Base-by-base conservation (phyloP, 225 moss, liverwort and hornwort genomes). In the Antitrichia curtipendula region DNA sequence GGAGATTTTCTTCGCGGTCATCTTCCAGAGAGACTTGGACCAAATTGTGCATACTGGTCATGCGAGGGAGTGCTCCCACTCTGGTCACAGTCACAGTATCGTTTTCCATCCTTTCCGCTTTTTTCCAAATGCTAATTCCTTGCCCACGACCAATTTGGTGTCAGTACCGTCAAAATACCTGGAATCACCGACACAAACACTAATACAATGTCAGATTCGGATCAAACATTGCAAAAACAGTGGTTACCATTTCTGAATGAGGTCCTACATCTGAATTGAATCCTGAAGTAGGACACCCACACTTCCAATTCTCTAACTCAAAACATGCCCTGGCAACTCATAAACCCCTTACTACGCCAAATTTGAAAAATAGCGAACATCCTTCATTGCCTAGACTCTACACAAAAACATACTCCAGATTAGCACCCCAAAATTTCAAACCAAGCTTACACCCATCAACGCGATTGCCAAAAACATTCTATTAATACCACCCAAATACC, bases 31-130 rank as follows among this genome's bases (percentile, higher is more conserved):
- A 86, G 34, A 45, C 87, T 85, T 93, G 83, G 16, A 95, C 91
- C 64, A 75, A 89, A 47, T 91, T 84, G 79, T 91, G 92, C 95
- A 96, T 90, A 79, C 94, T 96, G 14, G 89, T 91, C 5, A 92
- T 81, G 74, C 92, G 92, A 36, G 78, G 0, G 25, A 93, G 88
- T 16, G 72, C 77, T 40, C 78, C 77, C 61, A 54, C 69, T 75
- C 80, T 88, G 38, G 57, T 38, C 25, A 5, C 58, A n/a, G 49
- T 31, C 23, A 2, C 40, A 41, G 31, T 38, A 3, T 28, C 57
- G 36, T 28, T 86, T 34, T 71, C 70, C 91, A 91, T 91, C 23
- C 32, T 45, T 84, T 34, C 77, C 15, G 8, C n/a, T 12, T 45
- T 23, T 36, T 65, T 72, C n/a, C 73, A 58, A 83, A 79, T 20